A percentile compares a stretch with the other conserved stretches of the same genome.
Conservation (phyloP, 2,329 filamentous ascomycete genomes). For the Scedosporium dehoogii region DNA sequence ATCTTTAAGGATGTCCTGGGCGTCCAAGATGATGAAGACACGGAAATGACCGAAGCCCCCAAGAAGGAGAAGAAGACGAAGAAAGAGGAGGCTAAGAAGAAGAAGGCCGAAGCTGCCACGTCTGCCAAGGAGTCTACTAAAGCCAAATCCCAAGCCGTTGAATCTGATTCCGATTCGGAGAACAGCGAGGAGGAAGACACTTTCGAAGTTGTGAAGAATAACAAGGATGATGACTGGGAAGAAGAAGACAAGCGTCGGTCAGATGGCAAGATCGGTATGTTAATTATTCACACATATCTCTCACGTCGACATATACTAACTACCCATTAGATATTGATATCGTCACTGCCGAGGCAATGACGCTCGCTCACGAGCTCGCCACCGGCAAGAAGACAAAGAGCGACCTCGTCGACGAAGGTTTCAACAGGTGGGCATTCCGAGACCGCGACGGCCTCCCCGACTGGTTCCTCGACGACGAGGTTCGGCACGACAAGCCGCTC, state of each 20-base stretch:
- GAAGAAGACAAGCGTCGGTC: slow-evolving; percentile 51
- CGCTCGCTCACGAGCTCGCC: slow-evolving; percentile 83
- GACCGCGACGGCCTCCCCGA: slow-evolving; percentile 88
- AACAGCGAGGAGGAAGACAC: slow-evolving; percentile 24
- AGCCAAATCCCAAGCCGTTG: slow-evolving; percentile 6
- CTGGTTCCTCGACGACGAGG: slow-evolving; percentile 95
- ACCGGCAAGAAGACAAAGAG: slow-evolving; percentile 70
- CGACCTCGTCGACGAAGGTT: slow-evolving; percentile 81
- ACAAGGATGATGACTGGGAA: slow-evolving; percentile 54
- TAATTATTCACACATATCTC: background rate
- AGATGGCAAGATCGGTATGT: slow-evolving; percentile 52
- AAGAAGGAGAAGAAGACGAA: slow-evolving; percentile 18
- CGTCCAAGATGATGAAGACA: slow-evolving; percentile 39
- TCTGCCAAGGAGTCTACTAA: slow-evolving; percentile 9
- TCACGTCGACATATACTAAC: background rate
- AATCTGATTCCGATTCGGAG: slow-evolving; percentile 19
- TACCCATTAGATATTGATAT: slow-evolving; percentile 69
- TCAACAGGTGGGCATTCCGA: slow-evolving; percentile 86
- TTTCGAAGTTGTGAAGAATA: slow-evolving; percentile 53
- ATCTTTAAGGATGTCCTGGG: slow-evolving; percentile 66
- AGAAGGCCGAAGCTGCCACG: slow-evolving; percentile 10
- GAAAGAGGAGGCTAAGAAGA: slow-evolving; percentile 17
- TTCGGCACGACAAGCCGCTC: slow-evolving; percentile 69
- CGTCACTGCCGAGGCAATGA: slow-evolving; percentile 99
- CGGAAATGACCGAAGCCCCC: slow-evolving; percentile 22